Base-by-base conservation (phyloP, 2,329 filamentous ascomycete species). In the Alternaria arbusti region DNA sequence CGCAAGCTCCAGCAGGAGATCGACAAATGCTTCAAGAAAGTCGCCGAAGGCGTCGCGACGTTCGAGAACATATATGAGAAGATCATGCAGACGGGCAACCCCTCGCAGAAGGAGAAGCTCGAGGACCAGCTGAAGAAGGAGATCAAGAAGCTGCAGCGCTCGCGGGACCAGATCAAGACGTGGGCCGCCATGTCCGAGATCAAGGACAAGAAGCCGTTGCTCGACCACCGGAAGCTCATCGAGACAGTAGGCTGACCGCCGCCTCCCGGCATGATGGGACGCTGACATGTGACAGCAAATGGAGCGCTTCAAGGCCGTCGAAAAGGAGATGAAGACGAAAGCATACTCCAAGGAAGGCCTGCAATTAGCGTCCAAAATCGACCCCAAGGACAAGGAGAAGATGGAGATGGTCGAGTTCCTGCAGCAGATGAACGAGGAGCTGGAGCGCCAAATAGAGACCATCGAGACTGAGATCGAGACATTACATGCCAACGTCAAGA, bases 291-390 rank as follows among this genome's bases (percentile, higher is more conserved):
- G 83, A 80, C 83, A 96, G 93, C 91, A 95, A 92, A 99, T 99
- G 96, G 96, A 99, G 84, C 94, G 93, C 76, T 99, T 99, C 88
- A 99, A 99, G 85, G 95, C 94, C n/a, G 96, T 99, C 57, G 96
- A 99, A 82, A 99, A 99, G 86, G 96, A 97, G 77, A 98, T 99
- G 96, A 99, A 99, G 86, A 99, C 96, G 61, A 99, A 99, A 82
- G 96, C 96, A 65, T 99, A 97, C 83, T 98, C 96, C 66, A 98
- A 99, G 85, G 96, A 98, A 82, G 96, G 96, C 47, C 84, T 99
- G 69, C 96, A 93, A 68, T 92, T 95, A 56, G 93, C 94, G 25
- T 90, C 93, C 54, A 96, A 97, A 82, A 87, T 98, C 68, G 96
- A 99, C 83, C 96, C 96, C n/a, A 97, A 94, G 79, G 96, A 98